Percentiles rank a stretch among this genome's conserved stretches.
Evolutionary conservation across 306 rosid species (phyloP).

Genomic region (Pyrus pyrifolia): DNA sequence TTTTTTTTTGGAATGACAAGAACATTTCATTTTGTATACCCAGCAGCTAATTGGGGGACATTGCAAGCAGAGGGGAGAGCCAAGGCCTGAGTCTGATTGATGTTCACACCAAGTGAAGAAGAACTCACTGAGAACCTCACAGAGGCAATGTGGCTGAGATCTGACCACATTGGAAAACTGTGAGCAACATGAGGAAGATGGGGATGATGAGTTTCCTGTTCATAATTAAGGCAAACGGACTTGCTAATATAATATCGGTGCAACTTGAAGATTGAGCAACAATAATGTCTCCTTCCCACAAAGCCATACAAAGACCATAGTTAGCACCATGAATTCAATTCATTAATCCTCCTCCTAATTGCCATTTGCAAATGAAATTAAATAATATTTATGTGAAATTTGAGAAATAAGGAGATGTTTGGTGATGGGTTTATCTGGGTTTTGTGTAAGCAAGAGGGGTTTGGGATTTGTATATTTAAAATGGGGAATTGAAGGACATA

Average conservation of each 20-base stretch:
- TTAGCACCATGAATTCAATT: slow-evolving; percentile 2
- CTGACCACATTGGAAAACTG: slow-evolving; percentile 48
- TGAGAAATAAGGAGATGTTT: background rate
- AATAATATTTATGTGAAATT: background rate
- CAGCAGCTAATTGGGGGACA: slow-evolving; percentile 44
- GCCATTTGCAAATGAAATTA: slow-evolving; percentile 20
- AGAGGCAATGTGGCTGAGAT: slow-evolving; percentile 56
- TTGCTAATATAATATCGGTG: slow-evolving; percentile 34
- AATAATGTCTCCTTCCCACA: slow-evolving; percentile 27
- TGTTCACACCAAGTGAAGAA: slow-evolving; percentile 34
- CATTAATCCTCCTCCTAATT: background rate
- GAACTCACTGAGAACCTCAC: slow-evolving; percentile 49
- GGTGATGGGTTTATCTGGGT: background rate
- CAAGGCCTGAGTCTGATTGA: slow-evolving; percentile 60
- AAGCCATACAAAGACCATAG: slow-evolving; percentile 13
- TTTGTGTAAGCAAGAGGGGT: background rate
- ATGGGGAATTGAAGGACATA: background rate
- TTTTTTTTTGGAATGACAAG: background rate
- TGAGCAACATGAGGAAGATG: slow-evolving; percentile 53
- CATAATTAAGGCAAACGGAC: slow-evolving; percentile 50
- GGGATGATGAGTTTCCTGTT: slow-evolving; percentile 45
- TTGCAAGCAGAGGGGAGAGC: slow-evolving; percentile 55
- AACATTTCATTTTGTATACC: slow-evolving; percentile 17
- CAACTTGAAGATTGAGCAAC: slow-evolving; percentile 44
- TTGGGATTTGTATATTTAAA: background rate